Percentiles rank a stretch among this genome's conserved stretches.
Conservation (phyloP, 2,329 filamentous ascomycete genomes). For the Diaporthe helianthi region DNA sequence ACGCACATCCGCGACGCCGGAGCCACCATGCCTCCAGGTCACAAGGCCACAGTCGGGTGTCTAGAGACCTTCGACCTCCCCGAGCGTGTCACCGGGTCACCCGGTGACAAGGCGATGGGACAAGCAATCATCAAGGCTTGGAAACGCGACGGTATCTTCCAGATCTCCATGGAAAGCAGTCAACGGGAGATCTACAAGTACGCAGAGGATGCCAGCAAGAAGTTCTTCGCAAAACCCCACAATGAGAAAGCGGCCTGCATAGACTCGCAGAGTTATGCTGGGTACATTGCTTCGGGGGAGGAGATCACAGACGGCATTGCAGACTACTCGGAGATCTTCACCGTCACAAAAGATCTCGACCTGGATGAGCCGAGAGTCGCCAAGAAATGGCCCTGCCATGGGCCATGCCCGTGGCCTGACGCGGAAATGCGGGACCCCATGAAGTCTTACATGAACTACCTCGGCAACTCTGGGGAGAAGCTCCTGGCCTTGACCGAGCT, state of each 20-base stretch:
- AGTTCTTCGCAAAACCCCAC: slow-evolving; percentile 48
- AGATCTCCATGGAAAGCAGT: slow-evolving; percentile 49
- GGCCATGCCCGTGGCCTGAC: slow-evolving; percentile 56
- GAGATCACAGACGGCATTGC: slow-evolving; percentile 56
- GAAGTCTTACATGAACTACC: slow-evolving; percentile 49
- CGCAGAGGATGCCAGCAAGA: slow-evolving; percentile 47
- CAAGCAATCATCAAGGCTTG: slow-evolving; percentile 51
- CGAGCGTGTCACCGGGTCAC: slow-evolving; percentile 44
- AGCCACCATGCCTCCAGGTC: slow-evolving; percentile 41
- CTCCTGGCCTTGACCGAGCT: slow-evolving; percentile 55
- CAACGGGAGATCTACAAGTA: slow-evolving; percentile 46
- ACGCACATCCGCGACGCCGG: not conserved
- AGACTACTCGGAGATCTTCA: slow-evolving; percentile 61
- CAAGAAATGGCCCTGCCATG: slow-evolving; percentile 56
- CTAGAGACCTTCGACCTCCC: slow-evolving; percentile 54
- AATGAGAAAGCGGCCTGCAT: slow-evolving; percentile 51
- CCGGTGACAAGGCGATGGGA: slow-evolving; percentile 47
- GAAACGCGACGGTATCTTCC: slow-evolving; percentile 54
- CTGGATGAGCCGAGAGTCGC: slow-evolving; percentile 48
- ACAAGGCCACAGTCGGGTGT: slow-evolving; percentile 40
- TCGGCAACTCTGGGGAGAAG: slow-evolving; percentile 51
- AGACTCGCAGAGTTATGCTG: slow-evolving; percentile 53
- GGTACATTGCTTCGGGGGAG: slow-evolving; percentile 58
- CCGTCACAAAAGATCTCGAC: slow-evolving; percentile 56
- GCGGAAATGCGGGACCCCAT: slow-evolving; percentile 49